These are phyloP conservation scores for Piloderma croceum DNA, from an alignment of 768 basidiomycete species.

Conservation along the genomic window DNA sequence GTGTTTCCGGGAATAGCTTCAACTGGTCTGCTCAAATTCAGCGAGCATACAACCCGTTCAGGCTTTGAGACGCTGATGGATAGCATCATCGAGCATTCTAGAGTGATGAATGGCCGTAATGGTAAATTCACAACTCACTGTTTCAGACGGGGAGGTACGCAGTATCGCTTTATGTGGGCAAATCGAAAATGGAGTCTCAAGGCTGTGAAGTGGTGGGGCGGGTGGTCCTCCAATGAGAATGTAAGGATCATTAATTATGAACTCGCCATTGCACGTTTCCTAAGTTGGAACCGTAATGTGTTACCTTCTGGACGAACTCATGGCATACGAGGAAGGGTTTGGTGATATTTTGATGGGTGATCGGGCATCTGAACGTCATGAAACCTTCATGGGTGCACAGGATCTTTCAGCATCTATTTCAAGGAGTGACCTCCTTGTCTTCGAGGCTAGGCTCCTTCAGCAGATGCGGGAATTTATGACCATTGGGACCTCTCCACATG, in stretches of 20 bases:
- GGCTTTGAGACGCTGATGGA: conserved; percentile 19
- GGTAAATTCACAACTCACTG: conserved; percentile 23
- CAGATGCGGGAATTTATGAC: background rate
- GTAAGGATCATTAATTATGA: conserved; percentile 5
- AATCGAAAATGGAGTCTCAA: conserved; percentile 22
- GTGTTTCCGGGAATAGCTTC: conserved; percentile 20
- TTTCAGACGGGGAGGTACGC: conserved; percentile 23
- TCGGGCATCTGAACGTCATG: conserved; percentile 12
- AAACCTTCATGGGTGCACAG: conserved; percentile 19
- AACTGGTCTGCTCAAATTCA: conserved; percentile 19
- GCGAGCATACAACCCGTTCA: conserved; percentile 17
- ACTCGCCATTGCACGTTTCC: background rate
- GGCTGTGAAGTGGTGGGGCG: conserved; percentile 25
- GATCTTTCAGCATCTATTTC: conserved; percentile 6
- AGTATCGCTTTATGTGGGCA: conserved; percentile 25
- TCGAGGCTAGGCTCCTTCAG: conserved; percentile 1
- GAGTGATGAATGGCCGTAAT: conserved; percentile 8
- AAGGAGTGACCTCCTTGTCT: conserved; percentile 3
- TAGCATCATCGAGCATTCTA: conserved; percentile 13
- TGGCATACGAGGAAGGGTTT: conserved; percentile 25
- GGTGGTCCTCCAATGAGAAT: conserved; percentile 20
- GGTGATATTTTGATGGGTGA: conserved; percentile 18
- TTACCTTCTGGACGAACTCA: conserved; percentile 25
- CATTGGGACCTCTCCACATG: background rate
- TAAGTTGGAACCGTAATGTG: conserved; percentile 22